These are phyloP conservation scores for Durio zibethinus DNA, from an alignment of 345 rosid species.

Conservation along the genomic window DNA sequence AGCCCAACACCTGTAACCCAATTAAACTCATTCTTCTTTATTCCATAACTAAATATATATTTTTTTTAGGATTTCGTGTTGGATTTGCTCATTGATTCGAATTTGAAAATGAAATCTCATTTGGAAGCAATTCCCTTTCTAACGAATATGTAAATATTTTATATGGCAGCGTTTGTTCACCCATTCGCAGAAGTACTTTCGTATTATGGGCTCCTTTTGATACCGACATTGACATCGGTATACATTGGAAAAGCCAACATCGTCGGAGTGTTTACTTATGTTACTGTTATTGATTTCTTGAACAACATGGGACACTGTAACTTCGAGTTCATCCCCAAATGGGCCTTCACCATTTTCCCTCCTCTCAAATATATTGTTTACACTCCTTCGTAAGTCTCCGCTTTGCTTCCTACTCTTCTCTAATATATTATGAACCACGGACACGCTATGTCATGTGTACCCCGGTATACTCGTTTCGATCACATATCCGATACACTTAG, in stretches of 20 bases:
- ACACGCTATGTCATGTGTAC: no score
- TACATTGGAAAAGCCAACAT: slow-evolving; percentile 8
- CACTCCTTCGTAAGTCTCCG: slow-evolving; percentile 11
- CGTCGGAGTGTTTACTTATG: slow-evolving; percentile 4
- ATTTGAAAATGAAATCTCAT: no score
- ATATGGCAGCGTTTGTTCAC: neutral
- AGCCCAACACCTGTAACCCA: slow-evolving; percentile 68
- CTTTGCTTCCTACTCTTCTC: neutral
- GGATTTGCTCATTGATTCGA: no score
- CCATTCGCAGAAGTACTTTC: slow-evolving; percentile 5
- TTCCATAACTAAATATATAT: no score
- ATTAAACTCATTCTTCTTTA: neutral
- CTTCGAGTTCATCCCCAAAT: slow-evolving; percentile 1
- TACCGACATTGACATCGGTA: neutral
- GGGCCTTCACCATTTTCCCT: neutral
- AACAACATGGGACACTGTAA: neutral
- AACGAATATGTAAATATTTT: neutral
- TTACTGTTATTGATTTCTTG: neutral
- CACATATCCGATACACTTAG: no score
- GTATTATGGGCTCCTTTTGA: slow-evolving; percentile 6
- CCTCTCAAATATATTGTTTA: neutral
- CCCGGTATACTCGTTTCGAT: no score
- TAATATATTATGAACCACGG: no score
- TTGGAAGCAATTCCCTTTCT: slow-evolving; percentile 15
- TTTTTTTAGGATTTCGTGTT: no score